Conservation (phyloP, 345 rosid genomes). For the Gossypium thurberi region DNA sequence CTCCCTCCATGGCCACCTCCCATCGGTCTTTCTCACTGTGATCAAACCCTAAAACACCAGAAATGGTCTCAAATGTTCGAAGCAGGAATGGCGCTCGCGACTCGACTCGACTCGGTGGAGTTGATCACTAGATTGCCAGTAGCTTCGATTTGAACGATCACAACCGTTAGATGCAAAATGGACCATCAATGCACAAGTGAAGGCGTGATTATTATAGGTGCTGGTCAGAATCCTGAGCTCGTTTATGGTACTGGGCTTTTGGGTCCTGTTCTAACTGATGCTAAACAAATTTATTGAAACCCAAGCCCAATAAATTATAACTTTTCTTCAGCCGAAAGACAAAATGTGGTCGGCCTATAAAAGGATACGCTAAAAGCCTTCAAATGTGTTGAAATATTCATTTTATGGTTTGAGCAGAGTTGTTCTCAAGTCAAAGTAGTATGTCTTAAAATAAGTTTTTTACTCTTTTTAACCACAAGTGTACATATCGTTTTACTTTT, state of each 20-base stretch:
- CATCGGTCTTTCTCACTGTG: constrained; percentile 32
- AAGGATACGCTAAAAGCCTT: too few species aligned
- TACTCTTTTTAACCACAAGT: too few species aligned
- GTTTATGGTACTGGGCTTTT: neutral
- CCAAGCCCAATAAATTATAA: too few species aligned
- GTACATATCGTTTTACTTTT: too few species aligned
- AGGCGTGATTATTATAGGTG: neutral
- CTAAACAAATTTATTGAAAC: neutral
- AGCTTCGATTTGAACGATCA: neutral
- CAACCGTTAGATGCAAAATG: neutral
- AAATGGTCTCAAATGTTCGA: constrained; percentile 11
- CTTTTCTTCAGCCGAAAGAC: too few species aligned
- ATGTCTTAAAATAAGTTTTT: too few species aligned
- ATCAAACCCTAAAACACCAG: constrained; percentile 19
- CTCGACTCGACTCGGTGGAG: neutral
- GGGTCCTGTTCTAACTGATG: neutral
- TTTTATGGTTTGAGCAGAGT: too few species aligned
- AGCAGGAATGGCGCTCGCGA: neutral
- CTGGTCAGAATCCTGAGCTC: neutral
- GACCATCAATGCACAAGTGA: neutral
- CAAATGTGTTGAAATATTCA: too few species aligned
- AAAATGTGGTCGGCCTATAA: too few species aligned
- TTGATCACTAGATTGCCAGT: neutral
- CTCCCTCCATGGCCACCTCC: constrained; percentile 73
- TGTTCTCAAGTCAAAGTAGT: too few species aligned